phyloP scores from a whole-genome alignment of 441 rosid species.

The Brassica hybrid region DNA sequence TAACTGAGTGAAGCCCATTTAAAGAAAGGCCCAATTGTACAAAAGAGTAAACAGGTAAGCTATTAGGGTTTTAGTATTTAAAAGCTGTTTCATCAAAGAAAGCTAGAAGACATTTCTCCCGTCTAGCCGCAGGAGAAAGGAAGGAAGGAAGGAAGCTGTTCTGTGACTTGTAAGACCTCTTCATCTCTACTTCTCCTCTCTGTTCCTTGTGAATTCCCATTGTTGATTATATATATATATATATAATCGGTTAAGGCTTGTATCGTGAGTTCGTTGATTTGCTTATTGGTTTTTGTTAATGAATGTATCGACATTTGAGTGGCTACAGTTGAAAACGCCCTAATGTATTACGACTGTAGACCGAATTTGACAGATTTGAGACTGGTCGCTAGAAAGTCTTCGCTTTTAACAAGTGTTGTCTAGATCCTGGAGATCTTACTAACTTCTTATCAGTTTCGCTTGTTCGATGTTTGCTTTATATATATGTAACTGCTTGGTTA shows the following conservation, averaged over 20 bases:
- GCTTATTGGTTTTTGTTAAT: not conserved
- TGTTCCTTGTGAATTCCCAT: no score
- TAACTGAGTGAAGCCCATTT: not conserved
- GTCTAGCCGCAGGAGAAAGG: constrained; percentile 14
- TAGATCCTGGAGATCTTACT: not conserved
- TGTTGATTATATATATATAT: no score
- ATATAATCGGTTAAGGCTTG: not conserved
- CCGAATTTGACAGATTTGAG: not conserved
- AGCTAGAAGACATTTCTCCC: not conserved
- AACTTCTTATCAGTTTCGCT: not conserved
- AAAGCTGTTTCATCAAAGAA: not conserved
- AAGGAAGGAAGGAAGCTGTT: not conserved
- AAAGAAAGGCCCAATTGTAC: not conserved
- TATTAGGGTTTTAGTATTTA: constrained; percentile 16
- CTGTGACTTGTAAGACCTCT: constrained; percentile 25
- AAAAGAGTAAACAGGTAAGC: not conserved
- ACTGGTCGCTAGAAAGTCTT: not conserved
- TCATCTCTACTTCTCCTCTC: not conserved
- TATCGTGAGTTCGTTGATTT: not conserved
- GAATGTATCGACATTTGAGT: no score
- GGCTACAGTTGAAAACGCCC: no score
- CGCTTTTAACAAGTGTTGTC: not conserved
- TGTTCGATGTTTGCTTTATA: not conserved
- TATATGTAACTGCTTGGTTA: not conserved
- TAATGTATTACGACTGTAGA: no score